Base-by-base conservation (phyloP, 768 basidiomycete genomes). In the Leucosporidium creatinivorum region DNA sequence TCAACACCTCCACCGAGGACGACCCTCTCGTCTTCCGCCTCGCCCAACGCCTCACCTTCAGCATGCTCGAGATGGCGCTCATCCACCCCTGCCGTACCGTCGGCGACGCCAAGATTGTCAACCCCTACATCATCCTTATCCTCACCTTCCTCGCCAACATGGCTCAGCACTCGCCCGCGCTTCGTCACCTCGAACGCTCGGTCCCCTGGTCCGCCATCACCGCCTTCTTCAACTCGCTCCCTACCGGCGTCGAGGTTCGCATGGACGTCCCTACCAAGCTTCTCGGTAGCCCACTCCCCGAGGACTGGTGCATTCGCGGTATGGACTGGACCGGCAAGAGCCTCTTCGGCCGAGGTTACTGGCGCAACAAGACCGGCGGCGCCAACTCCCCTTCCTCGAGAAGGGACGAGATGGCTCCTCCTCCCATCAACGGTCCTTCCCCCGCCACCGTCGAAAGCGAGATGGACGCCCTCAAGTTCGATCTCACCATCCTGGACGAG, bases 221-320 rank as follows among this genome's bases (percentile, higher is more conserved):
- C 6, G 57, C 72, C 0, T 89, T 87, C 74, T 85, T 93, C 73
- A 80, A 84, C 26, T 80, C 76, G 9, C 80, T 87, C 10, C 87
- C 73, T 0, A 17, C 48, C 18, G 23, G 33, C 30, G 51, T 69
- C 55, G 48, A 74, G 64, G 54, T 69, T 64, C 64, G 80, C 75
- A 28, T 69, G 76, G 79, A 79, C 52, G 52, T 70, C 12, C 69
- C 86, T 81, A 77, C 80, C 28, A 77, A 79, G 28, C 85, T 93
- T 81, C 81, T 89, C 55, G 85, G 85, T 19, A 87, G 85, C 68
- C 86, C 90, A 0, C 80, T 98, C 2, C 83, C 89, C 0, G 96
- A 99, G 78, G 96, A 98, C 75, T 97, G 93, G 92, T 89, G 89
- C 74, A 77, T 97, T 72, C 84, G 96, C 39, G 96, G 96, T 1